Evolutionary conservation across 768 basidiomycete genomes (phyloP).

Genomic region (Suillus ampliporus): DNA sequence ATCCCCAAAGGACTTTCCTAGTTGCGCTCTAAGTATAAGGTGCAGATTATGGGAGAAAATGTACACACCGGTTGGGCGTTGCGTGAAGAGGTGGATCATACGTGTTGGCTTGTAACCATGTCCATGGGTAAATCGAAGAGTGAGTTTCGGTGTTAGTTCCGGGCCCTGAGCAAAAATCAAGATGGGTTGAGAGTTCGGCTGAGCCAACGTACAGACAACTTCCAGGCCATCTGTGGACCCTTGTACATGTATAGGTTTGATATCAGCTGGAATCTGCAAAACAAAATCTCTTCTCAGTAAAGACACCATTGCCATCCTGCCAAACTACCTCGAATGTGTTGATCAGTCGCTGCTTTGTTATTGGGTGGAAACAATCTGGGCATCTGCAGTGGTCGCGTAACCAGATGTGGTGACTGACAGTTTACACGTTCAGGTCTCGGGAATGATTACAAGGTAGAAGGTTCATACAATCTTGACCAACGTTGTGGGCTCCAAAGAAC

Average conservation of each 20-base stretch:
- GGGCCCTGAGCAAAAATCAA: slow-evolving; percentile 25
- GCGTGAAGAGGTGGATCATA: slow-evolving; percentile 71
- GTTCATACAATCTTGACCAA: slow-evolving; percentile 79
- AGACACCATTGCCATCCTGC: not conserved
- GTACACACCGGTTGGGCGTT: slow-evolving; percentile 49
- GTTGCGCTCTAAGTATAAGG: not conserved
- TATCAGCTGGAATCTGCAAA: slow-evolving; percentile 73
- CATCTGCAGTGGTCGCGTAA: slow-evolving; percentile 93
- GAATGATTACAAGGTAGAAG: not conserved
- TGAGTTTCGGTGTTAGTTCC: slow-evolving; percentile 53
- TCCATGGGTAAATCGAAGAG: slow-evolving; percentile 86
- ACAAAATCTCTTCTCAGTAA: slow-evolving; percentile 2
- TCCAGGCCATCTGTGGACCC: slow-evolving; percentile 67
- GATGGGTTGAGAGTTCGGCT: not conserved
- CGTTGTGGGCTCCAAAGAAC: slow-evolving; percentile 75
- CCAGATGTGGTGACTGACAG: slow-evolving; percentile 84
- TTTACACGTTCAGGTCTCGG: slow-evolving; percentile 5
- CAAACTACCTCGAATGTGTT: slow-evolving; percentile 78
- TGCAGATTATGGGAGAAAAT: slow-evolving; percentile 8
- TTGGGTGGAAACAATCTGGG: slow-evolving; percentile 80
- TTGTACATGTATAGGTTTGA: slow-evolving; percentile 65
- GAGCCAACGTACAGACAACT: slow-evolving; percentile 66
- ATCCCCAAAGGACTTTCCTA: slow-evolving; percentile 82
- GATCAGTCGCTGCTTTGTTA: slow-evolving; percentile 89
- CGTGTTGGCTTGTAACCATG: slow-evolving; percentile 78